A percentile compares a stretch with the other conserved stretches of the same genome.
These are phyloP conservation scores for Pseudogymnoascus sp. DNA, from an alignment of 2,329 filamentous ascomycete genomes.

Conservation along the genomic window DNA sequence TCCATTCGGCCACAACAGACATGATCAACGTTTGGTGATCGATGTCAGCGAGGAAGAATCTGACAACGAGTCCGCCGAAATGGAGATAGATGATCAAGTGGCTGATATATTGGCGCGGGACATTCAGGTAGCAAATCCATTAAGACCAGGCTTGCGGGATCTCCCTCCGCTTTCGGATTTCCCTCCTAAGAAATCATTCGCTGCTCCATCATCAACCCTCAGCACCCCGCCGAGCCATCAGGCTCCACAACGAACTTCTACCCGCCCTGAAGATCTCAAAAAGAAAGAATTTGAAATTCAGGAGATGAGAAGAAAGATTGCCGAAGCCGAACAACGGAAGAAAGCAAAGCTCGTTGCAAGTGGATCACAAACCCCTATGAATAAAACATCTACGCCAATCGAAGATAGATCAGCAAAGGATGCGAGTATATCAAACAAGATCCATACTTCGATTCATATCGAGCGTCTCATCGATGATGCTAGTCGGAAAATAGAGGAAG, in stretches of 20 bases:
- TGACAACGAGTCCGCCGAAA: slow-evolving; percentile 57
- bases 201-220: slow-evolving; percentile 19
- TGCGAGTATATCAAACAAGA: slow-evolving; percentile 17
- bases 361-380: slow-evolving; percentile 24
- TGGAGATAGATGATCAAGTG: slow-evolving; percentile 55
- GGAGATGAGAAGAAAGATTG: slow-evolving; percentile 44
- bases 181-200: slow-evolving; percentile 23
- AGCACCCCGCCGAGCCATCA: slow-evolving; percentile 22
- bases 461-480: slow-evolving; percentile 22
- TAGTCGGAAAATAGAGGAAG: slow-evolving; percentile 17
- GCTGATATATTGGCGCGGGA: slow-evolving; percentile 27
- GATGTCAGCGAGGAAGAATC: slow-evolving; percentile 69
- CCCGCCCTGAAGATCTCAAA: slow-evolving; percentile 36
- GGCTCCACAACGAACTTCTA: slow-evolving; percentile 16
- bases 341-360: slow-evolving; percentile 24
- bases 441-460: slow-evolving; percentile 23
- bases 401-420: slow-evolving; percentile 9
- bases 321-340: slow-evolving; percentile 26
- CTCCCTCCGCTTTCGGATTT: slow-evolving; percentile 40
- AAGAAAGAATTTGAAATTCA: slow-evolving; percentile 54
- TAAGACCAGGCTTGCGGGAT: slow-evolving; percentile 28
- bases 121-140: slow-evolving; percentile 34
- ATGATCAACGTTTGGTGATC: slow-evolving; percentile 65
- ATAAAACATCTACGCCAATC: slow-evolving; percentile 14
- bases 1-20: slow-evolving; percentile 52